Percentiles rank a stretch among this genome's conserved stretches.
Evolutionary conservation across 129 eudicot genomes (phyloP).

Genomic region (Solidago caesia): DNA sequence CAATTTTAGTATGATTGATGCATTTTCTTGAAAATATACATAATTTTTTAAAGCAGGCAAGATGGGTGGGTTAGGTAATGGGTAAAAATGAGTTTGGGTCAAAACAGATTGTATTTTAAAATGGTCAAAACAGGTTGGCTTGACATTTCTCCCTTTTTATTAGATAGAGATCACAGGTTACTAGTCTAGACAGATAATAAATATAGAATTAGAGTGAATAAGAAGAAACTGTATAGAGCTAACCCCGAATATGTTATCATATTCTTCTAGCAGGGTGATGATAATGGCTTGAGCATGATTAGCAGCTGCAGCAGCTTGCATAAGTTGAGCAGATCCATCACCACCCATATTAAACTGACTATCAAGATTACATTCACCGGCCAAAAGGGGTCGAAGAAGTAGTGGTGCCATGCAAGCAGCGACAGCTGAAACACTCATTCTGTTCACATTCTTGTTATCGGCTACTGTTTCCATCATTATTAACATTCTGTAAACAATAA

Average conservation of each 20-base stretch:
- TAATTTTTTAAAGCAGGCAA: no score
- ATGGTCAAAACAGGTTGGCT: no score
- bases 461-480: slow-evolving; percentile 84
- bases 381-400: slow-evolving; percentile 94
- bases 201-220: not conserved
- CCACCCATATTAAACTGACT: slow-evolving; percentile 65
- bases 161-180: no score
- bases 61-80: no score
- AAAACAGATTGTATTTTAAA: no score
- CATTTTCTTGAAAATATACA: no score
- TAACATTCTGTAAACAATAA: slow-evolving; percentile 57
- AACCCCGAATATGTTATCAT: slow-evolving; percentile 92
- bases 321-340: slow-evolving; percentile 86
- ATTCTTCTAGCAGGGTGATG: slow-evolving; percentile 83
- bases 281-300: slow-evolving; percentile 97
- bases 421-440: slow-evolving; percentile 95
- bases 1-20: no score
- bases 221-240: slow-evolving; percentile 5
- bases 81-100: no score
- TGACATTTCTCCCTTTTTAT: no score
- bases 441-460: slow-evolving; percentile 60
- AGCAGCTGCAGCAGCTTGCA: slow-evolving; percentile 99
- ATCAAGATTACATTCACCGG: slow-evolving; percentile 91
- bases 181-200: no score
- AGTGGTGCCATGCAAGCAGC: slow-evolving; percentile 99